phyloP scores from a whole-genome alignment of 1,284 basidiomycete species.

The Rhodofomes roseus region DNA sequence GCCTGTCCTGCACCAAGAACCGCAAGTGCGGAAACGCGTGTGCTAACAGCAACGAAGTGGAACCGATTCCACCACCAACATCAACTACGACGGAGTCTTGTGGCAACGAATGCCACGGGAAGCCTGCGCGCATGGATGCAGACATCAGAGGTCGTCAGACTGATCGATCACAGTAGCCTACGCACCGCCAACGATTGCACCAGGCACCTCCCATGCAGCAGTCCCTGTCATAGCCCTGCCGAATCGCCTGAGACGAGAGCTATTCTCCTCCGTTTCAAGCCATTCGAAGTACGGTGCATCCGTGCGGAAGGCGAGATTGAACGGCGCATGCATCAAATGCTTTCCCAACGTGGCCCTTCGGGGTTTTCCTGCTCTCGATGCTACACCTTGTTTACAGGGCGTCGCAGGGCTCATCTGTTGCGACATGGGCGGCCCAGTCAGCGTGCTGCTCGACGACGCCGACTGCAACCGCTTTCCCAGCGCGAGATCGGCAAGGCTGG shows the following conservation, averaged over 20 bases:
- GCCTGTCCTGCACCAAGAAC: slow-evolving; percentile 70
- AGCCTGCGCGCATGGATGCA: slow-evolving; percentile 37
- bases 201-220: slow-evolving; percentile 54
- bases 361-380: no score
- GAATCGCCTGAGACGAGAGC: slow-evolving; percentile 52
- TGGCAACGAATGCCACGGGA: slow-evolving; percentile 58
- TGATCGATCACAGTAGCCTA: background rate
- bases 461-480: background rate
- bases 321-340: slow-evolving; percentile 30
- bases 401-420: background rate
- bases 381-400: background rate
- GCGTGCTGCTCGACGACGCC: background rate
- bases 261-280: slow-evolving; percentile 32
- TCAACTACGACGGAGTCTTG: slow-evolving; percentile 56
- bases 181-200: slow-evolving; percentile 37
- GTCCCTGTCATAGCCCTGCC: slow-evolving; percentile 71
- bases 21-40: slow-evolving; percentile 48
- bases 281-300: slow-evolving; percentile 34
- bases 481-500: slow-evolving; percentile 3
- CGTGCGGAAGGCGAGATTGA: slow-evolving; percentile 32
- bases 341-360: background rate
- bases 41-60: slow-evolving; percentile 64
- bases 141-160: background rate
- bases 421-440: background rate
- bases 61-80: slow-evolving; percentile 74